These are phyloP conservation scores for Akanthomyces muscarius DNA, from an alignment of 2,329 filamentous ascomycete genomes.

Conservation along the genomic window DNA sequence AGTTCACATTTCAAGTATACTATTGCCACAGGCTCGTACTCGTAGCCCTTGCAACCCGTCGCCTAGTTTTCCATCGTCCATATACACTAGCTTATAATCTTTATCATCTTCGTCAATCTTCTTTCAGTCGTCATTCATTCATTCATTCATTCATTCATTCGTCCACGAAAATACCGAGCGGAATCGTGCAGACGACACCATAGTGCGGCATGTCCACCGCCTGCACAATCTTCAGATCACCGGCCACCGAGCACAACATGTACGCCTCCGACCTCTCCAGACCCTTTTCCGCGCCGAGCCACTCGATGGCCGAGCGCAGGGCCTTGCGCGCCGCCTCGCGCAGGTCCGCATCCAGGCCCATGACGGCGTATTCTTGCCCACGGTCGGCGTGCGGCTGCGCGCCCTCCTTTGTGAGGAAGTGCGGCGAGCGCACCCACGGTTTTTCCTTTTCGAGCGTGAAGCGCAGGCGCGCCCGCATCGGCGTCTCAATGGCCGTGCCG, in stretches of 20 bases:
- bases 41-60: background rate
- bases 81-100: background rate
- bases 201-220: conserved; percentile 53
- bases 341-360: conserved; percentile 45
- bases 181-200: conserved; percentile 46
- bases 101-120: background rate
- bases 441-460: conserved; percentile 45
- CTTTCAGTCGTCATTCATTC: background rate
- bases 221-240: conserved; percentile 47
- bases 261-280: conserved; percentile 46
- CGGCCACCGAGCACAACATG: conserved; percentile 48
- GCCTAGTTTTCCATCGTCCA: background rate
- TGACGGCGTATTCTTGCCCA: conserved; percentile 40
- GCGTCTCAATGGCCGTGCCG: conserved; percentile 53
- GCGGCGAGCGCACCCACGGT: conserved; percentile 43
- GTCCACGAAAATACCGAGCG: conserved; percentile 43
- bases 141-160: conserved; percentile 4
- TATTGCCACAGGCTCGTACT: background rate
- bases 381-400: conserved; percentile 20
- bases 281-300: conserved; percentile 44
- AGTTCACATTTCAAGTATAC: too few species aligned
- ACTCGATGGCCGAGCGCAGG: conserved; percentile 44
- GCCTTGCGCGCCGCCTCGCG: conserved; percentile 47
- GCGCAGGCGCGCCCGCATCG: conserved; percentile 45
- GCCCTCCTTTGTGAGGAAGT: conserved; percentile 38